Conservation (phyloP, 2,329 filamentous ascomycete species). For the Clonostachys sp. region DNA sequence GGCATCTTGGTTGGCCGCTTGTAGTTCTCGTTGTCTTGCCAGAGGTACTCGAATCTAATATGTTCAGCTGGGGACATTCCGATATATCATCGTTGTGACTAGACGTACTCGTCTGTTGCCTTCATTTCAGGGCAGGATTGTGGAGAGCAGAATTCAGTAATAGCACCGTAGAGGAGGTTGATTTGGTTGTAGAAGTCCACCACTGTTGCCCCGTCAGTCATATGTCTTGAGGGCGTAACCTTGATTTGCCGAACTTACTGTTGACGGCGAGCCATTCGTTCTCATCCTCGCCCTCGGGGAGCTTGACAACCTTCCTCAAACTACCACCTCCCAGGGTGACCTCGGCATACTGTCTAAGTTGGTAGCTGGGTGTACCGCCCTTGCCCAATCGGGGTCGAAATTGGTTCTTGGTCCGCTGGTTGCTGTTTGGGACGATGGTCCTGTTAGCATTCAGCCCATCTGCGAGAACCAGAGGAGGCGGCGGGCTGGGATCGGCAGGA, state of each 20-base stretch:
- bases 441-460: constrained; percentile 17
- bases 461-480: constrained; percentile 1
- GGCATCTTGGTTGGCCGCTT: constrained; percentile 98
- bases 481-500: constrained; percentile 1
- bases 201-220: constrained; percentile 47
- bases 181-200: constrained; percentile 99
- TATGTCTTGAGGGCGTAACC: neutral
- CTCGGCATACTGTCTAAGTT: constrained; percentile 96
- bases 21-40: constrained; percentile 93
- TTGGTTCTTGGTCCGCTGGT: constrained; percentile 82
- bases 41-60: constrained; percentile 89
- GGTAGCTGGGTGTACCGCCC: constrained; percentile 82
- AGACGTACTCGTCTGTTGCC: constrained; percentile 87
- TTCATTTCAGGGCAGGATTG: constrained; percentile 99
- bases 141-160: constrained; percentile 98
- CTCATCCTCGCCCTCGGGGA: constrained; percentile 94
- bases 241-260: constrained; percentile 48
- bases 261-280: constrained; percentile 99
- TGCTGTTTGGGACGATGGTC: constrained; percentile 44
- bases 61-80: neutral
- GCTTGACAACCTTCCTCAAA: constrained; percentile 90
- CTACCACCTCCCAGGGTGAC: constrained; percentile 93
- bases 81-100: neutral
- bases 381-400: constrained; percentile 89
- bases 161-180: constrained; percentile 96